Evolutionary conservation across 371 early-diverging fungal species (phyloP), one percentile per base, ranked within the genome.

Genomic region (Zychaea mexicana): DNA sequence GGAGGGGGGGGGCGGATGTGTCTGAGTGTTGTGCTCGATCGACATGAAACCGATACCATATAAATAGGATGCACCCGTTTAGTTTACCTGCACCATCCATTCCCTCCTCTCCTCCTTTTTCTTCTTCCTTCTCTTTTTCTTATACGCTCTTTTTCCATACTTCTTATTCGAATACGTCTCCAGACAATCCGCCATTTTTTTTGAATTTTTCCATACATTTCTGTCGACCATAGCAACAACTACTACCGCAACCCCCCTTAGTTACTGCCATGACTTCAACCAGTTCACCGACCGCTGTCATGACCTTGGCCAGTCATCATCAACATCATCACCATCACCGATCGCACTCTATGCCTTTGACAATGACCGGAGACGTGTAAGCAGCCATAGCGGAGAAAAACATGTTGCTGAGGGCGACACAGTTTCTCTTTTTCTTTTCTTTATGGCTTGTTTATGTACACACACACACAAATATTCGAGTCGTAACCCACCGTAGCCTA

Each of bases 251-350:
- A 24, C n/a, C n/a, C n/a, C n/a, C n/a, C n/a, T n/a, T n/a, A n/a
- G 26, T 13, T 53, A 53, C 13, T 53, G 53, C 28, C 53, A 54
- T 54, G 30, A 42, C 42, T 17, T 17, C n/a, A 24, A 49, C 49
- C n/a, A 19, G 8, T 12, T 57, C 38, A 28, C 39, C 57, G 15
- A n/a, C 57, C 38, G 57, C 38, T 33, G 57, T 39, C 57, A 57
- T 39, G 57, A 26, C 39, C 12, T 32, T 57, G 57, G 15, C 24
- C 15, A 57, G 38, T 22, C 57, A 49, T 22, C 49, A 45, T 52
- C 65, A 65, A 38, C 60, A 65, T 22, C 57, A 49, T 22, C 49
- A 45, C 38, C 65, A 65, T 52, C 60, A 65, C 21, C 27, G 65
- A 38, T 59, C 65, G 17, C 60, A 53, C 17, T 65, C 65, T 19